phyloP scores from a whole-genome alignment of 148 eudicot species.

The Bassia scoparia region DNA sequence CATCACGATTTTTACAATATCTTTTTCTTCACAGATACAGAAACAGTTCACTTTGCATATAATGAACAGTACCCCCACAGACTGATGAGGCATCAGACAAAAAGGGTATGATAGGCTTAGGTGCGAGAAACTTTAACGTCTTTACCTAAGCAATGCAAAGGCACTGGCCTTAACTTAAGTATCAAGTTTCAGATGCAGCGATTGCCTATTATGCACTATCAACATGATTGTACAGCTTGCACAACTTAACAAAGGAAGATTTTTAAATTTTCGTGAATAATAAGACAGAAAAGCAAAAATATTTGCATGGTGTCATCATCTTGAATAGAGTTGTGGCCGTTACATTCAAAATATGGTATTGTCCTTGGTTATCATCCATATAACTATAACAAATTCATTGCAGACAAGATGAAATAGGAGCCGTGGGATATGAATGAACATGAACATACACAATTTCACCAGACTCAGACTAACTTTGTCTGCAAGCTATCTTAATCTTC shows the following conservation, averaged over 20 bases:
- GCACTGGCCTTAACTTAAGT: too few species aligned
- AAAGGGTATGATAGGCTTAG: neutral
- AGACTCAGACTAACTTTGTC: neutral
- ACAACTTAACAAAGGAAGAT: too few species aligned
- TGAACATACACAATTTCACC: neutral
- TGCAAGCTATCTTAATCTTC: constrained; percentile 7
- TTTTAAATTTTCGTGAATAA: too few species aligned
- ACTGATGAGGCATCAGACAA: neutral
- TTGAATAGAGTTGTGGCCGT: too few species aligned
- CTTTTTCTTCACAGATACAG: neutral
- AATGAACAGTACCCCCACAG: neutral
- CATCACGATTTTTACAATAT: too few species aligned
- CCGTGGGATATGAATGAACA: neutral
- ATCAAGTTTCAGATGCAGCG: too few species aligned
- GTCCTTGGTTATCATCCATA: neutral
- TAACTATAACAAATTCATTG: neutral
- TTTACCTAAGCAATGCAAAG: too few species aligned
- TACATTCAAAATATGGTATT: neutral
- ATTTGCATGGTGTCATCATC: too few species aligned
- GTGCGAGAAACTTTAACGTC: neutral
- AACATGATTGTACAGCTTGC: too few species aligned
- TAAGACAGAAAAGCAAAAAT: too few species aligned
- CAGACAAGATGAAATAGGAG: neutral
- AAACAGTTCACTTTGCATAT: neutral
- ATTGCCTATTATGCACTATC: too few species aligned